phyloP scores from a whole-genome alignment of 768 basidiomycete genomes.

The Collybiopsis confluens region DNA sequence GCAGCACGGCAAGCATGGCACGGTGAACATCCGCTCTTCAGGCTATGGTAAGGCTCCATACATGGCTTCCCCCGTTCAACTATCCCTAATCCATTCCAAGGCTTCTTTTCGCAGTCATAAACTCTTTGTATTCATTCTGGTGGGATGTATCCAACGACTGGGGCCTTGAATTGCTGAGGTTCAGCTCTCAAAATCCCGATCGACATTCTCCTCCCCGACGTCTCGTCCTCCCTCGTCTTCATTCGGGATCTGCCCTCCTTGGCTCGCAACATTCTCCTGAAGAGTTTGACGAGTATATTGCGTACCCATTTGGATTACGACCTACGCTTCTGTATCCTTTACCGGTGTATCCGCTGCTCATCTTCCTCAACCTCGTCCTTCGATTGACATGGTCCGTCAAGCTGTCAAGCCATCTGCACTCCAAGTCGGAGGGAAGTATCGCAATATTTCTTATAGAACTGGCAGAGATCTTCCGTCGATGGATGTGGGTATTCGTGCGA shows the following conservation, averaged over 20 bases:
- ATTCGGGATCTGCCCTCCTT: constrained; percentile 29
- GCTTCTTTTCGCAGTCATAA: constrained; percentile 79
- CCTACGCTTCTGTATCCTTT: constrained; percentile 73
- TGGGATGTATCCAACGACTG: constrained; percentile 99
- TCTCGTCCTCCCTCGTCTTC: constrained; percentile 42
- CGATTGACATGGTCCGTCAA: constrained; percentile 15
- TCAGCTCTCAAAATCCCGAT: constrained; percentile 21
- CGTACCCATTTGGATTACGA: constrained; percentile 72
- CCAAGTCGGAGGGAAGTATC: constrained; percentile 57
- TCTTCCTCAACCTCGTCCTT: constrained; percentile 10
- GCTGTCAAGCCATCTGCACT: constrained; percentile 8
- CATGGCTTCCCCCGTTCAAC: neutral
- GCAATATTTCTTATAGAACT: constrained; percentile 89
- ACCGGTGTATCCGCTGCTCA: constrained; percentile 69
- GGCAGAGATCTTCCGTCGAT: constrained; percentile 83
- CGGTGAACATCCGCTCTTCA: constrained; percentile 74
- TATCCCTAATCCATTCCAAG: constrained; percentile 31
- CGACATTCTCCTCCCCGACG: constrained; percentile 34
- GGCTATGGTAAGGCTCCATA: constrained; percentile 67
- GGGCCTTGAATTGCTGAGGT: constrained; percentile 77
- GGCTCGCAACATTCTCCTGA: constrained; percentile 14
- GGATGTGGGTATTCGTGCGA: constrained; percentile 98
- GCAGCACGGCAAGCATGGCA: constrained; percentile 53
- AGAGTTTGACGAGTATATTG: constrained; percentile 18
- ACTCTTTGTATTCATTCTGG: constrained; percentile 96